Evolutionary conservation across 257 asterid genomes (phyloP), one percentile per base, ranked within the genome.

Genomic region (Echites panduratus): DNA sequence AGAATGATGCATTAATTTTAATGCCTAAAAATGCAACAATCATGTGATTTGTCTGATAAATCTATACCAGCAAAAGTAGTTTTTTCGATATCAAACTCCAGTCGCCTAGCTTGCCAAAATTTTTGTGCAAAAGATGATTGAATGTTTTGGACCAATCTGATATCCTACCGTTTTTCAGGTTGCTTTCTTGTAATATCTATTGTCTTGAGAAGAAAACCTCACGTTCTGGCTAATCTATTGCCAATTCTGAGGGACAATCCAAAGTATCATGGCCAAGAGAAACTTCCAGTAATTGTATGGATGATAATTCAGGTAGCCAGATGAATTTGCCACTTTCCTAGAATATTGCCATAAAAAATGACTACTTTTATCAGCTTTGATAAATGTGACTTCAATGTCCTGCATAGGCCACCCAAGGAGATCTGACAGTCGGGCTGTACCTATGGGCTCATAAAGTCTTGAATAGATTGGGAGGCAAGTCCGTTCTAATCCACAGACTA

Each of bases 201-300:
- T 86, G 96, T 90, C 66, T 80, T 92, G 74, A 89, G 96, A 26
- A 87, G 89, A 73, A 92, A 87, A 76, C 96, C 98, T 40, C 95
- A 90, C 74, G 89, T 82, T 54, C 70, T 89, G 66, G 73, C 86
- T 80, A 81, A 38, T 62, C 29, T 87, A 61, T 71, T 90, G 70
- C 89, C 97, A 24, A 83, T 66, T 40, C 74, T 88, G 85, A 81
- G 81, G 73, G 93, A 86, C 43, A 84, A 84, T 71, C 52, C 88
- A 13, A 92, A 86, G 86, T 92, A 90, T 74, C 96, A 85, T 76
- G 96, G 97, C 56, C 96, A 84, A 76, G 96, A 90, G 66, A 92
- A 86, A 74, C 95, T 87, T 78, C 85, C 89, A 29, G 80, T 92
- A 54, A 73, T 86, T 27, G 58, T 76, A 22, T 92, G 98, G 98